Percentiles rank a stretch among this genome's conserved stretches.
Evolutionary conservation across 1,139 yeast species (phyloP).

Genomic region (Trichomonascaceae sp.): DNA sequence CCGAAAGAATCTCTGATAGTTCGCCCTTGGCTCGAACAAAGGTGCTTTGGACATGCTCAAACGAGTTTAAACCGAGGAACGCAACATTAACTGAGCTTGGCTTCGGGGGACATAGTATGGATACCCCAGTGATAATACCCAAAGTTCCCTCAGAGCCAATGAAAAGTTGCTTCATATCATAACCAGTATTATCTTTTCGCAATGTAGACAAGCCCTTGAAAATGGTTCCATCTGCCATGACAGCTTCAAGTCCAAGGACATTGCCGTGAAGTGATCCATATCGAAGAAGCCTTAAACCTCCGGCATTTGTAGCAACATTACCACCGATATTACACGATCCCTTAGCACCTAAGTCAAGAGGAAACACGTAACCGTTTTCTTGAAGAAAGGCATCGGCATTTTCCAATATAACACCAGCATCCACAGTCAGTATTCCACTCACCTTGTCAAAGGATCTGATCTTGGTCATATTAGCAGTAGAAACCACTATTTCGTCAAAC

Average conservation of each 20-base stretch:
- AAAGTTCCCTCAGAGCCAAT: constrained; percentile 92
- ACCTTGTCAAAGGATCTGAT: constrained; percentile 75
- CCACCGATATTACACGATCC: constrained; percentile 98
- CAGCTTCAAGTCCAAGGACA: constrained; percentile 87
- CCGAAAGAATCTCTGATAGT: constrained; percentile 79
- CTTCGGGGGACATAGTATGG: constrained; percentile 86
- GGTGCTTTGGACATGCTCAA: constrained; percentile 75
- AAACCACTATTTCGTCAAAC: constrained; percentile 81
- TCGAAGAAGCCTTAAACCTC: constrained; percentile 81
- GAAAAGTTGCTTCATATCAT: constrained; percentile 83
- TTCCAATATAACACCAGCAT: constrained; percentile 88
- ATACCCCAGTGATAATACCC: constrained; percentile 85
- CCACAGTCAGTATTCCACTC: constrained; percentile 81
- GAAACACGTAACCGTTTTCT: constrained; percentile 83
- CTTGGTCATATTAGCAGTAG: constrained; percentile 65
- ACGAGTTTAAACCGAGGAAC: constrained; percentile 73
- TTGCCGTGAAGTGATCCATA: constrained; percentile 93
- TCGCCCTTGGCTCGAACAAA: constrained; percentile 75
- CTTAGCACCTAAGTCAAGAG: constrained; percentile 92
- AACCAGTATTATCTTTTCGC: constrained; percentile 92
- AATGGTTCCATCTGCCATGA: constrained; percentile 81
- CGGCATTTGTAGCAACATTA: constrained; percentile 92
- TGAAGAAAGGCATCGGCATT: constrained; percentile 74
- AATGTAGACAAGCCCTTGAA: constrained; percentile 74
- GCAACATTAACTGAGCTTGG: constrained; percentile 87